A percentile compares a stretch with the other conserved stretches of the same genome.
These are phyloP conservation scores for Chrysoporthe puriensis DNA, from an alignment of 2,329 filamentous ascomycete species.

Conservation along the genomic window DNA sequence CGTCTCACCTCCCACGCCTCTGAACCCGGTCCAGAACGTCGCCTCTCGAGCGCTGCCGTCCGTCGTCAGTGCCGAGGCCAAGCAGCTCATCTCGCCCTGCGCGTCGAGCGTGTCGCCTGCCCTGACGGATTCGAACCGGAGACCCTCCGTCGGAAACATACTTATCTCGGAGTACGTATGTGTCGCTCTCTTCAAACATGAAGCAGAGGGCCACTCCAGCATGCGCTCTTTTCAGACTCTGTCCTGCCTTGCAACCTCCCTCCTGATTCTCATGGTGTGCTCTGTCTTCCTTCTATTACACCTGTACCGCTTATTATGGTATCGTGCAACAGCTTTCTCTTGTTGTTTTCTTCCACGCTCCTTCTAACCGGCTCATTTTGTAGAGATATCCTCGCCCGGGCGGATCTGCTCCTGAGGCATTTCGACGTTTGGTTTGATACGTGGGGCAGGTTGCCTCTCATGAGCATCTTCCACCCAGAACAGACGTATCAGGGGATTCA, in stretches of 20 bases:
- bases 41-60: conserved; percentile 12
- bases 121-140: conserved; percentile 12
- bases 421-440: conserved; percentile 45
- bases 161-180: conserved; percentile 22
- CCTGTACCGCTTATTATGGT: not conserved
- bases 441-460: conserved; percentile 44
- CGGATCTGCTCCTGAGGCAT: conserved; percentile 43
- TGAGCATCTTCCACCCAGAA: conserved; percentile 44
- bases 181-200: not conserved
- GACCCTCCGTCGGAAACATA: not conserved
- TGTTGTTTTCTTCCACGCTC: not conserved
- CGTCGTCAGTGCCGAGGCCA: conserved; percentile 5
- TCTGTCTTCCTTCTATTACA: too few relatives aligned
- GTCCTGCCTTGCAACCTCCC: not conserved
- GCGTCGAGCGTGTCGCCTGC: conserved; percentile 15
- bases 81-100: conserved; percentile 11
- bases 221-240: not conserved
- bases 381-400: conserved; percentile 39
- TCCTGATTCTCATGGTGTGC: not conserved
- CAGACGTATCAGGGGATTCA: conserved; percentile 42
- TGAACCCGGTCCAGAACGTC: conserved; percentile 5
- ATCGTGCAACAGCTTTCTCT: not conserved
- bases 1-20: conserved; percentile 15
- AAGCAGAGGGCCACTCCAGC: not conserved
- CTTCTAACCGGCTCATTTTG: not conserved